These are phyloP conservation scores for Diphasiastrum complanatum DNA, from an alignment of 83 land plant species.

Conservation along the genomic window DNA sequence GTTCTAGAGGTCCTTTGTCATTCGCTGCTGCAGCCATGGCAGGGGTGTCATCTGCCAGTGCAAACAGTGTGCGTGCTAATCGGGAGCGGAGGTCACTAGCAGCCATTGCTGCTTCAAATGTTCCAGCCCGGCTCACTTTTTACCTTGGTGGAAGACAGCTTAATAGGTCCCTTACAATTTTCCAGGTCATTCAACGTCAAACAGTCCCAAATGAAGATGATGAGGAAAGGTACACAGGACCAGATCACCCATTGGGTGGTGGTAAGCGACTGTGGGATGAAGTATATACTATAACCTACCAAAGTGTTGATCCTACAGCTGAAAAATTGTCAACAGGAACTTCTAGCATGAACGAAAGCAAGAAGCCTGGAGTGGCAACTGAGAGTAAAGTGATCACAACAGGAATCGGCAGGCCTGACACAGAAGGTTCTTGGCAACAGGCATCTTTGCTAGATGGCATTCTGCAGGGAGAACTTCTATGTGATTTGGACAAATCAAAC, in stretches of 20 bases:
- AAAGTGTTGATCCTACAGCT: constrained; percentile 58
- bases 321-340: constrained; percentile 40
- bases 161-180: constrained; percentile 71
- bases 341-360: constrained; percentile 18
- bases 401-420: constrained; percentile 35
- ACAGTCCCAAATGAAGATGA: constrained; percentile 85
- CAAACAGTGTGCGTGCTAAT: constrained; percentile 52
- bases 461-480: constrained; percentile 82
- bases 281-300: constrained; percentile 83
- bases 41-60: constrained; percentile 56
- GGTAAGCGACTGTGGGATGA: constrained; percentile 87
- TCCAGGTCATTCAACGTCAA: constrained; percentile 90
- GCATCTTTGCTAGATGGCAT: constrained; percentile 43
- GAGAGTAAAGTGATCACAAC: constrained; percentile 21
- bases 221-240: constrained; percentile 67
- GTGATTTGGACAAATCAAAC: constrained; percentile 78
- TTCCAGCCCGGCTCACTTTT: constrained; percentile 62
- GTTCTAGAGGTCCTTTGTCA: constrained; percentile 79
- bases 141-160: constrained; percentile 73
- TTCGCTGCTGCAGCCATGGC: constrained; percentile 99
- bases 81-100: constrained; percentile 63
- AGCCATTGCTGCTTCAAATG: constrained; percentile 36
- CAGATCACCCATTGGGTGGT: constrained; percentile 66
- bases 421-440: constrained; percentile 48
- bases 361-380: constrained; percentile 22